A percentile compares a stretch with the other conserved stretches of the same genome.
phyloP scores from a whole-genome alignment of 2,329 filamentous ascomycete species.

The Neonectria neomacrospora region DNA sequence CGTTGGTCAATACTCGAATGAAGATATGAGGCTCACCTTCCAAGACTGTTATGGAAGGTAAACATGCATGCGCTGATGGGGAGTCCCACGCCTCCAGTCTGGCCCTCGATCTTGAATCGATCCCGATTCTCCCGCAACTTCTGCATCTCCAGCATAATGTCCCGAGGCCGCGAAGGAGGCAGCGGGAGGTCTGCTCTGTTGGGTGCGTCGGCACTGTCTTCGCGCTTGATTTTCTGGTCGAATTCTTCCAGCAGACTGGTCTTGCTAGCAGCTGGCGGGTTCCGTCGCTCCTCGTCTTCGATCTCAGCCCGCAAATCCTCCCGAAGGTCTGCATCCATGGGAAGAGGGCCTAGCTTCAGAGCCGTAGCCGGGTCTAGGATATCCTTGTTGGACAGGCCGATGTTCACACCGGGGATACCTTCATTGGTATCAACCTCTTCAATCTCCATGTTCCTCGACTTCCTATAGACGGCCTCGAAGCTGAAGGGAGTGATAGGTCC shows the following conservation, averaged over 20 bases:
- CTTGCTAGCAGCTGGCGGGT: conserved; percentile 77
- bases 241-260: conserved; percentile 86
- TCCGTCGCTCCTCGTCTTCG: conserved; percentile 82
- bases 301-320: conserved; percentile 89
- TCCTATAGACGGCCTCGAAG: conserved; percentile 69
- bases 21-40: conserved; percentile 70
- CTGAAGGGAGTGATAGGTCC: conserved; percentile 73
- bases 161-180: conserved; percentile 86
- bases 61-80: conserved; percentile 95
- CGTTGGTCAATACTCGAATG: background rate
- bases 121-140: conserved; percentile 94
- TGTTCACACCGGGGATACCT: conserved; percentile 71
- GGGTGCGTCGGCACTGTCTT: conserved; percentile 87
- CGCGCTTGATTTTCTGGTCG: conserved; percentile 87
- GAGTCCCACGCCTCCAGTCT: conserved; percentile 84
- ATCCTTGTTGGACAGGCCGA: conserved; percentile 70
- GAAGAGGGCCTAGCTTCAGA: conserved; percentile 82
- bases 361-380: conserved; percentile 65
- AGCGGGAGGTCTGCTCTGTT: conserved; percentile 83
- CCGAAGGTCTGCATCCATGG: conserved; percentile 84
- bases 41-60: conserved; percentile 96
- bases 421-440: conserved; percentile 72
- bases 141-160: conserved; percentile 94
- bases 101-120: conserved; percentile 86
- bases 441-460: conserved; percentile 69